Evolutionary conservation across 2,329 filamentous ascomycete species (phyloP).

Genomic region (Lachnellula hyalina): DNA sequence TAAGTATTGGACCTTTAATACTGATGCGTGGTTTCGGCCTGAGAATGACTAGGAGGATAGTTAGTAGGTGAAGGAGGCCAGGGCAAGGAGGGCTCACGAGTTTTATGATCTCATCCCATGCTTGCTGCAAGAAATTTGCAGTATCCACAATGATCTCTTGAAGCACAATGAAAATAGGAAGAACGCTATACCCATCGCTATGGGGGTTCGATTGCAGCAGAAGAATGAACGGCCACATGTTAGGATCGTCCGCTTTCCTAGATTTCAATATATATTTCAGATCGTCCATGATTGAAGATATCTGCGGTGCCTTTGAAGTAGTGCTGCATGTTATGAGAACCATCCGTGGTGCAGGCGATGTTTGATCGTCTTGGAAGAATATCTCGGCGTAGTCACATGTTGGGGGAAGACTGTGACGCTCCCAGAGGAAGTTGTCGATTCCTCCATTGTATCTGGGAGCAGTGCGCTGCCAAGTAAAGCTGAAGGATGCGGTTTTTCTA

Average conservation of each 20-base stretch:
- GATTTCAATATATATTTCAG: conserved; percentile 4
- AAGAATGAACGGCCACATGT: conserved; percentile 10
- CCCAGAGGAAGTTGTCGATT: conserved; percentile 7
- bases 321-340: conserved; percentile 11
- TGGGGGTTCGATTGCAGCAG: conserved; percentile 4
- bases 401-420: conserved; percentile 6
- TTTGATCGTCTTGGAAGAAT: conserved; percentile 13
- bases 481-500: conserved; percentile 9
- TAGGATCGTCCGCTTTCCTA: conserved; percentile 6
- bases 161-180: conserved; percentile 10
- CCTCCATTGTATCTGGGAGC: conserved; percentile 7
- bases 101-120: conserved; percentile 9
- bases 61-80: neutral
- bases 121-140: conserved; percentile 7
- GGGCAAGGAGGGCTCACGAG: conserved; percentile 5
- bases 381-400: conserved; percentile 8
- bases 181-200: conserved; percentile 4
- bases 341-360: conserved; percentile 1
- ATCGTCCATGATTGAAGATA: neutral
- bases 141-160: conserved; percentile 10
- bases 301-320: neutral
- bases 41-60: conserved; percentile 1
- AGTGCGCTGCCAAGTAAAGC: conserved; percentile 13
- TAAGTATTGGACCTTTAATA: conserved; percentile 8
- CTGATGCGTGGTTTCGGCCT: conserved; percentile 2